Evolutionary conservation across 1,139 yeast genomes (phyloP), one percentile per base, ranked within the genome.

Genomic region (Arxiozyma heterogenica): DNA sequence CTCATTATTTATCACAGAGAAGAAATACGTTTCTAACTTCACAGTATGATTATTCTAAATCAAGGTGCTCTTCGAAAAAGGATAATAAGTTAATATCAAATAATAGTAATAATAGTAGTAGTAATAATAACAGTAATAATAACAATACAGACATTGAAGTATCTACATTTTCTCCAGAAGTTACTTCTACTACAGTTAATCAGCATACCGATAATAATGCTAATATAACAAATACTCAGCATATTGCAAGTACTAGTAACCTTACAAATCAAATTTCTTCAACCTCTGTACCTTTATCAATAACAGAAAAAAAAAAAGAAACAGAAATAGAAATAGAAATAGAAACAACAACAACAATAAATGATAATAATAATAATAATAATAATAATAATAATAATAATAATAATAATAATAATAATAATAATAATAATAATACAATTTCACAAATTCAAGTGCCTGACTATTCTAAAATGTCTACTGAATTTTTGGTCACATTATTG

Each of bases 401-500:
- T 25, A 43, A 30, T 44, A 48, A 27, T 30, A 47, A 47, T 27
- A 27, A 22, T n/a, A 48, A 21, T 18, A 49, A 39, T 25, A 53
- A 52, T 44, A 21, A 41, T 20, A 27, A 20, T 21, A 21, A 18
- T 41, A 21, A 39, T 9, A 17, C 20, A 22, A 42, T 39, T 18
- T 39, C 50, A 12, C 27, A 46, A 20, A 64, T 66, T 21, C 60
- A 65, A 43, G 55, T 65, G 54, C 69, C 70, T 1, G 67, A 67
- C 55, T 67, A 65, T 53, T 60, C 70, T 2, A 56, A 59, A 15
- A 63, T 66, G 18, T 67, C 70, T n/a, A 67, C 70, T 9, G 53
- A 64, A 1, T 62, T 68, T 2, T 53, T 69, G 34, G 63, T 68
- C 7, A 60, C 71, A 2, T 58, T 61, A 25, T 68, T 83, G 39